Evolutionary conservation across 768 basidiomycete genomes (phyloP).

Genomic region (Panellus pusillus): DNA sequence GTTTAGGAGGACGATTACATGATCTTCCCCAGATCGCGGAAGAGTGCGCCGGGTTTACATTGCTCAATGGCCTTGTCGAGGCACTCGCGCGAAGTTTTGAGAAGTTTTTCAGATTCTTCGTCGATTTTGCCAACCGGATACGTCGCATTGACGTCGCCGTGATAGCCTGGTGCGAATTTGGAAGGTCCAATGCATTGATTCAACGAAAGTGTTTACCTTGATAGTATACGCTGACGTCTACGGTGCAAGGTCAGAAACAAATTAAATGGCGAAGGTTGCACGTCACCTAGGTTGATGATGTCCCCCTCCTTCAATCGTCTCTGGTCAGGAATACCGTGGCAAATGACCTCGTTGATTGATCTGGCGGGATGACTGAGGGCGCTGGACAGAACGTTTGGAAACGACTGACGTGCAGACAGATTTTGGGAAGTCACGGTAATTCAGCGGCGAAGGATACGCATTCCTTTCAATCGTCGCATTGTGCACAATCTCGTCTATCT

Average conservation of each 20-base stretch:
- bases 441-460: slow-evolving; percentile 91
- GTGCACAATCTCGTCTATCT: slow-evolving; percentile 92
- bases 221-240: slow-evolving; percentile 81
- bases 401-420: slow-evolving; percentile 88
- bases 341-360: slow-evolving; percentile 93
- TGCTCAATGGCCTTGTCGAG: slow-evolving; percentile 88
- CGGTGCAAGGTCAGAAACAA: slow-evolving; percentile 20
- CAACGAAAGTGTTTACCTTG: slow-evolving; percentile 48
- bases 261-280: slow-evolving; percentile 22
- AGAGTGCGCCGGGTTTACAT: slow-evolving; percentile 91
- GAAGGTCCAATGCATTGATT: background rate
- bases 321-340: slow-evolving; percentile 94
- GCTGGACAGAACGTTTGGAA: background rate
- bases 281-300: slow-evolving; percentile 87
- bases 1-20: slow-evolving; percentile 49
- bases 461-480: slow-evolving; percentile 87
- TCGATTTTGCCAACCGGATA: slow-evolving; percentile 88
- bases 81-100: slow-evolving; percentile 78
- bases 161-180: slow-evolving; percentile 58
- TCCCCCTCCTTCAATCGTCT: slow-evolving; percentile 86
- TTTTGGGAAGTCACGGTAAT: slow-evolving; percentile 91
- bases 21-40: slow-evolving; percentile 82
- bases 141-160: slow-evolving; percentile 90
- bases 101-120: slow-evolving; percentile 79
- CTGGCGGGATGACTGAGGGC: slow-evolving; percentile 33